Conservation (phyloP, 2,329 filamentous ascomycete species). For the Corniculantispora saksenae region DNA sequence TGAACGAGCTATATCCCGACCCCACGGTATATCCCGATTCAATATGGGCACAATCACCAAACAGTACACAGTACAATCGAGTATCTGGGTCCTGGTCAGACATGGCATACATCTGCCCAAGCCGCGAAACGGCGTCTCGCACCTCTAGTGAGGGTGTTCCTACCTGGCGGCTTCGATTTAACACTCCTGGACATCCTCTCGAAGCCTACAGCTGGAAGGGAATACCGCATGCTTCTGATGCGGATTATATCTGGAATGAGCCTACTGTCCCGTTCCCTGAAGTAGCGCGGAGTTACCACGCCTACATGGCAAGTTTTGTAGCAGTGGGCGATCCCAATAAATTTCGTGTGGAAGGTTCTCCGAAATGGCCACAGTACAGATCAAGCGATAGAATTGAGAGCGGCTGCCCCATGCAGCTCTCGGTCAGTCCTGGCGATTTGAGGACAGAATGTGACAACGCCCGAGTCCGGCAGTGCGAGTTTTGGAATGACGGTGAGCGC, state of each 20-base stretch:
- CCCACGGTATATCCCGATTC: constrained; percentile 35
- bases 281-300: constrained; percentile 38
- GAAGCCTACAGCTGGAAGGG: constrained; percentile 32
- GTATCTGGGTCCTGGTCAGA: constrained; percentile 46
- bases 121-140: constrained; percentile 45
- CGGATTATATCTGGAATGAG: constrained; percentile 39
- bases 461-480: constrained; percentile 2
- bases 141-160: constrained; percentile 34
- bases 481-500: constrained; percentile 16
- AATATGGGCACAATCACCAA: constrained; percentile 38
- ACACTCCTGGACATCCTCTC: constrained; percentile 37
- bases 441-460: background rate
- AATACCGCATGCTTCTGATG: constrained; percentile 40
- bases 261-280: constrained; percentile 36
- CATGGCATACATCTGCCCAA: constrained; percentile 46
- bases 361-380: constrained; percentile 29
- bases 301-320: constrained; percentile 40
- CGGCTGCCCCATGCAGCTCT: background rate
- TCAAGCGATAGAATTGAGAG: background rate
- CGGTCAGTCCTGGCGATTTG: background rate
- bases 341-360: constrained; percentile 22
- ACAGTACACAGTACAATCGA: constrained; percentile 46
- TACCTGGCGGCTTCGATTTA: constrained; percentile 41
- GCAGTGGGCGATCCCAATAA: constrained; percentile 36
- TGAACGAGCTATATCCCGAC: constrained; percentile 38